Base-by-base conservation (phyloP, 2,329 filamentous ascomycete species). In the Chrysosporium keratinophilum region DNA sequence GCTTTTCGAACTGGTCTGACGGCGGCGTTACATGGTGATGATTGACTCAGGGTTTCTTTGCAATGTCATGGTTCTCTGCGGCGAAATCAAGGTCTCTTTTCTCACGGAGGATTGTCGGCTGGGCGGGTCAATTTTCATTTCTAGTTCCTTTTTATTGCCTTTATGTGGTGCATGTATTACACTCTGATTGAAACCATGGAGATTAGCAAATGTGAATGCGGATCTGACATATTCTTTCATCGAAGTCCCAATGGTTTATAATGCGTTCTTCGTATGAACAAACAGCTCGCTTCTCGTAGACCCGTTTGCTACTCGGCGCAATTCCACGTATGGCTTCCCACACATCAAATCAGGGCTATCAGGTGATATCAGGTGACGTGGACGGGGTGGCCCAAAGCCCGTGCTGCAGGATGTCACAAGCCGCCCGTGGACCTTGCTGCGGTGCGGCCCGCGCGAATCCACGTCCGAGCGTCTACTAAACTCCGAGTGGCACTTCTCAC, bases 21-120 rank as follows among this genome's bases (percentile, higher is more conserved):
- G 41, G 35, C 15, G 50, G 50, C 50, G 50, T 52, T 52, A 40
- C 1, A 45, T 31, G 50, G 34, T 33, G 43, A 52, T 40, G 42
- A 40, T 33, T 42, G 50, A 35, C 7, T 19, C 20, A 31, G 2
- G 31, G 12, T 19, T 14, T 17, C 40, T 35, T n/a, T 39, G 10
- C 33, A 46, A 12, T 46, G 19, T 52, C 20, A 39, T 33, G 33
- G 31, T 52, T 41, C 34, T 39, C 42, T 31, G 19, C 11, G 42
- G 50, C 50, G 50, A 52, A 45, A 34, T 33, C 19, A 52, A 46
- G 50, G 50, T 28, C 15, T 52, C 14, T 23, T 52, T 39, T 40
- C 19, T 33, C 7, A 46, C 28, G 41, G 33, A n/a, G 23, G n/a
- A 40, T 41, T 28, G 40, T 44, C 28, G 40, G 40, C 17, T 23